These are phyloP conservation scores for Neolecta irregularis DNA, from an alignment of 1,139 yeast species.

Conservation along the genomic window DNA sequence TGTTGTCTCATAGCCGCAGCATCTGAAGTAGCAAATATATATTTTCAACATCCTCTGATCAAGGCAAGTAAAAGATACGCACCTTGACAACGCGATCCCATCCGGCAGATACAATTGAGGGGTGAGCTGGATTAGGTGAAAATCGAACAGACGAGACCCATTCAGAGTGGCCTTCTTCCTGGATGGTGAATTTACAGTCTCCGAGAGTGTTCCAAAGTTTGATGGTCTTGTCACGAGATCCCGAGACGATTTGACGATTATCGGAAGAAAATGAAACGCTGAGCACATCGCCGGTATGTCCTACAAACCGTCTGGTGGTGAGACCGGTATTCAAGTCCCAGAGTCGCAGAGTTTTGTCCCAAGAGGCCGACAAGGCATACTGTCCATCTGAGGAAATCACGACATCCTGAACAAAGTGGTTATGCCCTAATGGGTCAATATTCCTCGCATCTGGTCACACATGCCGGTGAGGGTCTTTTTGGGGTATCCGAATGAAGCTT, in stretches of 20 bases:
- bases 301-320: conserved; percentile 89
- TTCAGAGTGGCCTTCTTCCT: conserved; percentile 75
- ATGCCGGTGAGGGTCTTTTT: conserved; percentile 66
- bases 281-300: conserved; percentile 95
- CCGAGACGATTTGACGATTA: conserved; percentile 97
- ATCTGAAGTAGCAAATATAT: conserved; percentile 99
- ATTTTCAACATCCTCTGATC: conserved; percentile 20
- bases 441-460: neutral
- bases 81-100: conserved; percentile 99
- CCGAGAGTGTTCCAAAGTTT: conserved; percentile 99
- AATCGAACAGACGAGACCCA: conserved; percentile 98
- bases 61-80: conserved; percentile 33
- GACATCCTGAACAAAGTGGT: conserved; percentile 97
- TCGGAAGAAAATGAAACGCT: conserved; percentile 93
- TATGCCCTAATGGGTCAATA: conserved; percentile 49
- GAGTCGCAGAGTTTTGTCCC: conserved; percentile 98
- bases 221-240: conserved; percentile 98
- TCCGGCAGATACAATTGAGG: conserved; percentile 88
- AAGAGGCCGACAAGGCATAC: conserved; percentile 96
- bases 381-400: conserved; percentile 97
- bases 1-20: conserved; percentile 81
- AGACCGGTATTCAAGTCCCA: conserved; percentile 96
- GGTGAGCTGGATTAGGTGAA: conserved; percentile 51
- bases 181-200: conserved; percentile 88
- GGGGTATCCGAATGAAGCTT: conserved; percentile 95